Percentiles rank a stretch among this genome's conserved stretches.
Conservation (phyloP, 345 rosid genomes). For the Acer saccharum region DNA sequence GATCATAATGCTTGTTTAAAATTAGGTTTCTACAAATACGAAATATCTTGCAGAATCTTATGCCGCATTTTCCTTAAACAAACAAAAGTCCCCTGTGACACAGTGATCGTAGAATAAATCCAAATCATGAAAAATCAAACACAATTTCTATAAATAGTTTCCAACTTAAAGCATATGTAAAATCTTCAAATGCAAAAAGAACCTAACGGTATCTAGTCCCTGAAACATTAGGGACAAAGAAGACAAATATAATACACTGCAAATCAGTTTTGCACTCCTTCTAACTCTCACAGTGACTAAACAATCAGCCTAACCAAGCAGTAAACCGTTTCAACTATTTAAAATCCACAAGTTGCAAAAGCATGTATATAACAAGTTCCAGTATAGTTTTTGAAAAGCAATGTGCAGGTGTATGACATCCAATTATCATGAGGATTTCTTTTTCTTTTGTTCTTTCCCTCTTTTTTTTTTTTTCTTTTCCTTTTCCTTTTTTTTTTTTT, state of each 20-base stretch:
- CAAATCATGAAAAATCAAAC: not conserved
- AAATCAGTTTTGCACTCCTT: not conserved
- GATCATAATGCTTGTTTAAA: not conserved
- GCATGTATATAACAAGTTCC: not conserved
- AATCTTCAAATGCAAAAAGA: not conserved
- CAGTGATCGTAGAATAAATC: not conserved
- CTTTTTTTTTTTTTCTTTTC: not conserved
- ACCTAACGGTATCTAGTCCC: not conserved
- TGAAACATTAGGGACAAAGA: not conserved
- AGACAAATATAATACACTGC: not conserved
- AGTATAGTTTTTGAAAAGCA: not conserved
- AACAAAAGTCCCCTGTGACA: not conserved
- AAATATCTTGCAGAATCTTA: not conserved
- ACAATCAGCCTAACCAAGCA: not conserved
- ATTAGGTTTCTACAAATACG: not conserved
- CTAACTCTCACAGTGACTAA: not conserved
- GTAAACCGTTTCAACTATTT: not conserved
- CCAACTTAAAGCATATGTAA: not conserved
- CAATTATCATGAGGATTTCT: not conserved
- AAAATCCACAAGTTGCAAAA: not conserved
- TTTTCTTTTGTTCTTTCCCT: not conserved
- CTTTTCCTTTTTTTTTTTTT: not conserved
- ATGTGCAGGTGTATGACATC: not conserved
- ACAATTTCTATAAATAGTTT: not conserved
- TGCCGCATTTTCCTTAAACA: not conserved